Percentiles rank a stretch among this genome's conserved stretches.
These are phyloP conservation scores for Penicillium sp. DNA, from an alignment of 2,329 filamentous ascomycete species.

Conservation along the genomic window DNA sequence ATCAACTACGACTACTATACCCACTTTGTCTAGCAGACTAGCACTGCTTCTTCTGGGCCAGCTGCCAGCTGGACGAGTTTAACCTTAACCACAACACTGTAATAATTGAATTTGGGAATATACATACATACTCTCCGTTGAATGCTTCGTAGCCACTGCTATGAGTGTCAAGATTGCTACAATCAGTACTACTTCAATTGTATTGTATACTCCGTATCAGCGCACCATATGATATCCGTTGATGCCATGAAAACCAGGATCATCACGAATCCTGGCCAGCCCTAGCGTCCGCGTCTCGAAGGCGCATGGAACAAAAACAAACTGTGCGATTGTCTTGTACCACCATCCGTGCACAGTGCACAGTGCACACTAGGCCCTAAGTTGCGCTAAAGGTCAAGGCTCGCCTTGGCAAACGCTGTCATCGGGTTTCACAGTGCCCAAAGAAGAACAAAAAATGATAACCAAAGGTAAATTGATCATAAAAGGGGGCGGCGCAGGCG, in stretches of 20 bases:
- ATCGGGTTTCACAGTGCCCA: conserved; percentile 8
- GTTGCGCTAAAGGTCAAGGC: background rate
- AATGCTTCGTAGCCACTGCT: too few relatives aligned
- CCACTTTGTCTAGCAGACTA: conserved; percentile 1
- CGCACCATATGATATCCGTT: too few relatives aligned
- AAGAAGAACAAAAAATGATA: background rate
- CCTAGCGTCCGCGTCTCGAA: background rate
- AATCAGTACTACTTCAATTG: too few relatives aligned
- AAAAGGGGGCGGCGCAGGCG: conserved; percentile 14
- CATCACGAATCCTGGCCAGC: background rate
- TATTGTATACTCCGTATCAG: too few relatives aligned
- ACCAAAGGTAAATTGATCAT: conserved; percentile 7
- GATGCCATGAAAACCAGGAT: background rate
- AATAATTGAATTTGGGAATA: too few relatives aligned
- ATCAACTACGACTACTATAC: background rate
- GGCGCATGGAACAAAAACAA: background rate
- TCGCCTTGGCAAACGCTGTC: conserved; percentile 29
- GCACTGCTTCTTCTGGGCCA: background rate
- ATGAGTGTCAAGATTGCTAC: background rate
- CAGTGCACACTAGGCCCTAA: background rate
- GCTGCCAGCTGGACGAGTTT: background rate
- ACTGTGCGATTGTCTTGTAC: too few relatives aligned
- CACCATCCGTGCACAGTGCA: background rate
- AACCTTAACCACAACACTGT: background rate
- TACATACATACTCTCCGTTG: too few relatives aligned